These are phyloP conservation scores for Coniochaeta prunicola DNA, from an alignment of 2,329 filamentous ascomycete species.

Conservation along the genomic window DNA sequence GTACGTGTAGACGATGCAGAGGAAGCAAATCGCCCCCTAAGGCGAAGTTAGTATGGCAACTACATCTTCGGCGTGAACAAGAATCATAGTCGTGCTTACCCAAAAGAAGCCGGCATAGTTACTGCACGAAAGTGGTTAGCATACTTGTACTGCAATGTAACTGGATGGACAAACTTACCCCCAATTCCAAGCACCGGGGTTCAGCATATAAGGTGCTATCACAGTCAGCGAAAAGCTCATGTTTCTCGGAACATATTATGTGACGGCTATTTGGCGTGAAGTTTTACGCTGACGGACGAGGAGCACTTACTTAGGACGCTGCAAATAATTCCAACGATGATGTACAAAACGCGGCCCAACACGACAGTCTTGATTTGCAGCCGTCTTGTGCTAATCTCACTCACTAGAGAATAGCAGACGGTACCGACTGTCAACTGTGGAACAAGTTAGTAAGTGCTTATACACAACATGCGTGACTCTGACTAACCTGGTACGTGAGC, in stretches of 20 bases:
- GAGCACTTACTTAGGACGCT: slow-evolving; percentile 53
- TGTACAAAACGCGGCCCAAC: slow-evolving; percentile 73
- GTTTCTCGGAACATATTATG: no score
- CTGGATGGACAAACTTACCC: no score
- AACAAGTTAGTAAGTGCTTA: not conserved
- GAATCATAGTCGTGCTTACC: slow-evolving; percentile 30
- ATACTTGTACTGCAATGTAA: no score
- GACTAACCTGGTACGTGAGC: slow-evolving; percentile 54
- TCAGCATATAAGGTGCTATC: slow-evolving; percentile 76
- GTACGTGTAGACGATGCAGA: slow-evolving; percentile 74
- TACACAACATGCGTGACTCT: not conserved
- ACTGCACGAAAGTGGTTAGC: no score
- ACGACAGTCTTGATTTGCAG: slow-evolving; percentile 90
- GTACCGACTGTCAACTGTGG: slow-evolving; percentile 74
- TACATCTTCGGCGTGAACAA: not conserved
- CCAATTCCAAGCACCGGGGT: slow-evolving; percentile 83
- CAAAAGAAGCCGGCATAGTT: slow-evolving; percentile 66
- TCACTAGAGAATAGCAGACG: slow-evolving; percentile 82
- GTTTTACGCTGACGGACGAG: no score
- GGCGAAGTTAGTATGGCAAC: not conserved
- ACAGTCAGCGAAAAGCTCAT: not conserved
- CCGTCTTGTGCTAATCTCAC: slow-evolving; percentile 73
- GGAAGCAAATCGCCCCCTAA: slow-evolving; percentile 64
- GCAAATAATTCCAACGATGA: slow-evolving; percentile 74
- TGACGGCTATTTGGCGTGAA: no score